phyloP scores from a whole-genome alignment of 768 basidiomycete species.

The Paxillus ammoniavirescens region DNA sequence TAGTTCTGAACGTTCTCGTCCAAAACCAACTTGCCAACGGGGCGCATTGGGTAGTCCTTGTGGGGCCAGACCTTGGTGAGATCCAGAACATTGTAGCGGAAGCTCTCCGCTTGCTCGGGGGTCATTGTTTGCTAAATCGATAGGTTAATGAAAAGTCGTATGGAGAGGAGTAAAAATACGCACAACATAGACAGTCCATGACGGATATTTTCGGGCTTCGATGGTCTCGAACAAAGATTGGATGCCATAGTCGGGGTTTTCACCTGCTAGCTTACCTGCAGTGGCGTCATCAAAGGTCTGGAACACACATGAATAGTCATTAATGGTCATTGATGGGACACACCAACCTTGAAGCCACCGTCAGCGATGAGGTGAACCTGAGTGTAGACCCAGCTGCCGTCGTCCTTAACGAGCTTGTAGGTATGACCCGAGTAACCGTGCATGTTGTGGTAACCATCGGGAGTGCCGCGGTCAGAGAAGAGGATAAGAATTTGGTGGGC shows the following conservation, averaged over 20 bases:
- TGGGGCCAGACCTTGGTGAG: slow-evolving; percentile 94
- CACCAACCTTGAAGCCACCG: slow-evolving; percentile 73
- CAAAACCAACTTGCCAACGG: slow-evolving; percentile 81
- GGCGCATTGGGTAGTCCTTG: slow-evolving; percentile 81
- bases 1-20: slow-evolving; percentile 82
- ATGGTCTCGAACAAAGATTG: slow-evolving; percentile 80
- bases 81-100: slow-evolving; percentile 89
- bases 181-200: slow-evolving; percentile 87
- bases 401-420: slow-evolving; percentile 81
- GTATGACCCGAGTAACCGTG: slow-evolving; percentile 96
- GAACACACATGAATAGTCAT: slow-evolving; percentile 5
- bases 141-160: slow-evolving; percentile 5
- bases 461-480: slow-evolving; percentile 94
- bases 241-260: slow-evolving; percentile 84
- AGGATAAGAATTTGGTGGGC: slow-evolving; percentile 88
- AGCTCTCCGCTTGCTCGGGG: slow-evolving; percentile 82
- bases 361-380: slow-evolving; percentile 82
- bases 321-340: background rate
- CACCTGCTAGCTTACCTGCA: slow-evolving; percentile 63
- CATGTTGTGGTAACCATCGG: slow-evolving; percentile 81
- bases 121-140: slow-evolving; percentile 84
- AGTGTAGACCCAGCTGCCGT: slow-evolving; percentile 82
- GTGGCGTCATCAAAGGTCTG: slow-evolving; percentile 71
- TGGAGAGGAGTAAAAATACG: slow-evolving; percentile 23
- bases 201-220: slow-evolving; percentile 74